A percentile compares a stretch with the other conserved stretches of the same genome.
These are phyloP conservation scores for Backusella mclennaniae DNA, from an alignment of 192 early-diverging fungal species.

Conservation along the genomic window DNA sequence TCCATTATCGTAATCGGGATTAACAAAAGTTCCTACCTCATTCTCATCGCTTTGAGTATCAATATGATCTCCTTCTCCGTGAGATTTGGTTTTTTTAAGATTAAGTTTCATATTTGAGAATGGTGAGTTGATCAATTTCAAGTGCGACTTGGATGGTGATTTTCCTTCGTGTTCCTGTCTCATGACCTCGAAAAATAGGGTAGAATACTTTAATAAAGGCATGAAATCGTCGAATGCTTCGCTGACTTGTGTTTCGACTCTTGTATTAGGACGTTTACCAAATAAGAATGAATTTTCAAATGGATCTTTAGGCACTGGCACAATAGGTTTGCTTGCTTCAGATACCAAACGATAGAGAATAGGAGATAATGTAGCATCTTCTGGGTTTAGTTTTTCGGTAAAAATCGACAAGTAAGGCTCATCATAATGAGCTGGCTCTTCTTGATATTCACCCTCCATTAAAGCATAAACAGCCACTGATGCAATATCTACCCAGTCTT, in stretches of 20 bases:
- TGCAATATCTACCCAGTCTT: slow-evolving; percentile 14
- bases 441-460: slow-evolving; percentile 13
- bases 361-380: slow-evolving; percentile 1
- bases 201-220: background rate
- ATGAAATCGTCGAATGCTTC: slow-evolving; percentile 13
- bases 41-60: background rate
- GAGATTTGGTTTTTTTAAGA: slow-evolving; percentile 9
- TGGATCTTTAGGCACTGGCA: background rate
- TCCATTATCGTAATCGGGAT: background rate
- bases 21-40: background rate
- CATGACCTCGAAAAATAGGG: background rate
- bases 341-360: slow-evolving; percentile 18
- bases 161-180: background rate
- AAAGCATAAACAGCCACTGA: slow-evolving; percentile 3
- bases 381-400: background rate
- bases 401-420: slow-evolving; percentile 10
- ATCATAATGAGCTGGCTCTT: slow-evolving; percentile 1
- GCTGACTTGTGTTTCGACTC: background rate
- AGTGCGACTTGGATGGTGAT: background rate
- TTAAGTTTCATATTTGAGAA: slow-evolving; percentile 10
- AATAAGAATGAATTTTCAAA: slow-evolving; percentile 10
- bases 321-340: slow-evolving; percentile 13
- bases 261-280: background rate
- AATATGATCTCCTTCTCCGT: background rate
- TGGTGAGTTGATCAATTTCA: slow-evolving; percentile 13